Percentiles rank a stretch among this genome's conserved stretches.
Conservation (phyloP, 495 filamentous ascomycete genomes). For the Talaromyces proteolyticus region DNA sequence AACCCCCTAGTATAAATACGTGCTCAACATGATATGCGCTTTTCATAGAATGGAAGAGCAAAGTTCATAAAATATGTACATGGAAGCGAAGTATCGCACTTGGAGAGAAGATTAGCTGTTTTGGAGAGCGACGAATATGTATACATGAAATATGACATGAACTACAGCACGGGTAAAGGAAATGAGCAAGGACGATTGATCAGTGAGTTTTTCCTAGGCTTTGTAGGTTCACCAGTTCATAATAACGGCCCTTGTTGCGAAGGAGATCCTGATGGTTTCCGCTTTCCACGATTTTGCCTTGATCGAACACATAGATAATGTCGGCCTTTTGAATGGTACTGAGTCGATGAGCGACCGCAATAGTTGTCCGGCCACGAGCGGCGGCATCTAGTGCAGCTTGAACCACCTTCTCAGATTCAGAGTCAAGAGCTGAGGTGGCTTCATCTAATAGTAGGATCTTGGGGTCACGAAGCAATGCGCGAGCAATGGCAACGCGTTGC, state of each 20-base stretch:
- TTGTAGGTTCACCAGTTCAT: constrained; percentile 73
- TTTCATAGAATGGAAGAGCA: no score
- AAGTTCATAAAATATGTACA: neutral
- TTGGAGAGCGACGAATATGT: no score
- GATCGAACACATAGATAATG: constrained; percentile 77
- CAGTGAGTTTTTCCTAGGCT: neutral
- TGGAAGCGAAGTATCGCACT: neutral
- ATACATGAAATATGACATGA: no score
- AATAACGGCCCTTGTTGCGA: constrained; percentile 62
- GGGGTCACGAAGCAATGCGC: constrained; percentile 66
- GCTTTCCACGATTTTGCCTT: constrained; percentile 65
- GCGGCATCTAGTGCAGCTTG: constrained; percentile 74
- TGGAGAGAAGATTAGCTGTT: no score
- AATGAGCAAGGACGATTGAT: neutral
- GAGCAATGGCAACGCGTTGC: constrained; percentile 73
- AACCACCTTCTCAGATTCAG: constrained; percentile 75
- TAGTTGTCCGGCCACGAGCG: constrained; percentile 68
- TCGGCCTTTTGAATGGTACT: constrained; percentile 81
- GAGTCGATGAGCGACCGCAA: constrained; percentile 73
- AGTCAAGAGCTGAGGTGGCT: constrained; percentile 77
- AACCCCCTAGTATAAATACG: no score
- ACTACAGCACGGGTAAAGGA: neutral
- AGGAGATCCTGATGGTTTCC: constrained; percentile 68
- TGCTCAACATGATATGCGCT: no score
- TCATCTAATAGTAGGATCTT: constrained; percentile 74